Evolutionary conservation across 2,329 filamentous ascomycete genomes (phyloP).

Genomic region (Colletotrichum eremochloae): DNA sequence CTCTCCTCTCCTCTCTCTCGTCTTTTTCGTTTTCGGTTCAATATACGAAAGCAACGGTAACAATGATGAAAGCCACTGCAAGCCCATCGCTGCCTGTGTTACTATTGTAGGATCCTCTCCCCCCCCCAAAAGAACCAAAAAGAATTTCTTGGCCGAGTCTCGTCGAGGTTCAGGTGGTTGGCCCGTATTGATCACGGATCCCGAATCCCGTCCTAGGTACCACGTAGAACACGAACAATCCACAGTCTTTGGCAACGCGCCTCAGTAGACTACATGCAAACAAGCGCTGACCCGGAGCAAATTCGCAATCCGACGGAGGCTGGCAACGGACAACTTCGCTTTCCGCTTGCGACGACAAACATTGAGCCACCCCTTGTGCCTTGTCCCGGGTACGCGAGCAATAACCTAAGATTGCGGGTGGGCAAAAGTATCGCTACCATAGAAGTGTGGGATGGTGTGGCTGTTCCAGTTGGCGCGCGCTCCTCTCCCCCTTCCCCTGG

Average conservation of each 20-base stretch:
- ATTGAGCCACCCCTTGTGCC: neutral
- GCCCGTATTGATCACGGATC: neutral
- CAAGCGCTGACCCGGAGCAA: constrained; percentile 1
- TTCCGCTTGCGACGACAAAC: constrained; percentile 10
- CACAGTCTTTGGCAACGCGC: too few species aligned
- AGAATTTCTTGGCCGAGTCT: constrained; percentile 10
- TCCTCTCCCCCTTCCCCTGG: neutral
- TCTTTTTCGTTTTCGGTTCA: neutral
- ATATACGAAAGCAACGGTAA: neutral
- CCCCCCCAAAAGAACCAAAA: neutral
- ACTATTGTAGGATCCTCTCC: neutral
- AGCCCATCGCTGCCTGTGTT: neutral
- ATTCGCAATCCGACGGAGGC: constrained; percentile 23
- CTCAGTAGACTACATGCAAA: too few species aligned
- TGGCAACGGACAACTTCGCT: neutral
- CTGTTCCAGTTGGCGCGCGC: constrained; percentile 34
- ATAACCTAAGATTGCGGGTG: rapidly evolving
- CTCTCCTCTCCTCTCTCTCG: neutral
- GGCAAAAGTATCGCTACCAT: neutral
- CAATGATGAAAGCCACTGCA: constrained; percentile 2
- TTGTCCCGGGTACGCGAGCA: neutral
- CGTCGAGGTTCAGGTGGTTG: neutral
- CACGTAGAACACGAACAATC: too few species aligned
- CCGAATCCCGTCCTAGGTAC: constrained; percentile 11
- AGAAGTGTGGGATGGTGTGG: constrained; percentile 2